phyloP scores from a whole-genome alignment of 2,329 filamentous ascomycete genomes.

The Colletotrichum eremochloae region DNA sequence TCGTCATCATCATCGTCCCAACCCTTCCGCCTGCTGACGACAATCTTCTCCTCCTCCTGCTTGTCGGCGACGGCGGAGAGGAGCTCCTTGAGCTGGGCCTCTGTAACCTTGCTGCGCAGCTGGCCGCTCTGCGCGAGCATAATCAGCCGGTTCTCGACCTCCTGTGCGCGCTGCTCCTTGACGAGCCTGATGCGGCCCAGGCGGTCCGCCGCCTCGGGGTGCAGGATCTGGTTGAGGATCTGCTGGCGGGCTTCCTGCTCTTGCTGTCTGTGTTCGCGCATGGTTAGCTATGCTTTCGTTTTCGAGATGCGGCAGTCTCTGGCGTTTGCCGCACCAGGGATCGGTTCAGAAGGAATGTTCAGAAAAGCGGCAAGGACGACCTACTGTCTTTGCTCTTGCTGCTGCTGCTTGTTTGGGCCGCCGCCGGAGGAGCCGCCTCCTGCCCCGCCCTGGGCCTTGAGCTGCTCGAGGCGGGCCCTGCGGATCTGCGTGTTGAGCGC shows the following conservation, averaged over 20 bases:
- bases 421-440: constrained; percentile 60
- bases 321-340: not conserved
- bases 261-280: constrained; percentile 55
- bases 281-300: constrained; percentile 41
- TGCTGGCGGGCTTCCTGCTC: constrained; percentile 77
- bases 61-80: constrained; percentile 87
- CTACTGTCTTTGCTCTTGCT: constrained; percentile 64
- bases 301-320: not conserved
- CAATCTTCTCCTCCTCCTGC: constrained; percentile 85
- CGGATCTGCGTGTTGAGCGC: constrained; percentile 73
- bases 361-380: constrained; percentile 28
- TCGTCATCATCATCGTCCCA: constrained; percentile 90
- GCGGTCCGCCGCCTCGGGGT: constrained; percentile 92
- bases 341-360: not conserved
- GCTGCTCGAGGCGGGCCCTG: constrained; percentile 91
- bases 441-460: constrained; percentile 77
- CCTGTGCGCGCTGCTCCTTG: constrained; percentile 89
- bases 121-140: constrained; percentile 91
- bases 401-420: constrained; percentile 71
- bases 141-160: constrained; percentile 93
- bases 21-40: constrained; percentile 84
- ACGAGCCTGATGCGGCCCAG: constrained; percentile 95
- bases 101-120: constrained; percentile 87
- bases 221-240: constrained; percentile 92
- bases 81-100: constrained; percentile 93